Evolutionary conservation across 495 filamentous ascomycete genomes (phyloP), one percentile per base, ranked within the genome.

Genomic region (Penicillium roqueforti): DNA sequence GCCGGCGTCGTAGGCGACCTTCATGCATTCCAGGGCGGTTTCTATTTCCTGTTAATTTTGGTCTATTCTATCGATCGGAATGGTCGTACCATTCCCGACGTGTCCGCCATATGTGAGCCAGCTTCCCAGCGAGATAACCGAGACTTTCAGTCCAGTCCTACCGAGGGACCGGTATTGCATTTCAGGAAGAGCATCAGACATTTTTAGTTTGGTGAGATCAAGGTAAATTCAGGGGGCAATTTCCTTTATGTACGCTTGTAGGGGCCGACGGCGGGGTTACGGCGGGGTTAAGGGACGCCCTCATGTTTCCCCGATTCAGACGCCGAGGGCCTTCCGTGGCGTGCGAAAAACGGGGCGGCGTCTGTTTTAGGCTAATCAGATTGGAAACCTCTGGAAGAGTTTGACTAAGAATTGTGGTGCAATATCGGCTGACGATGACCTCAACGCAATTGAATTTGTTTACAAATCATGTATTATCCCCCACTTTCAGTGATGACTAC

Each of bases 71-170:
- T 9, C 1, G 10, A 48, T 50, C 10, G 8, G 14, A 8, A n/a
- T 23, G 16, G 10, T 38, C 65, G 38, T 76, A 84, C 84, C 83
- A 60, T 83, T 77, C 34, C 85, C 84, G 47, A 90, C 83, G 67
- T 89, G 81, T 28, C 87, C 88, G 46, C 88, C 87, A 53, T 87
- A 90, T 1, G 88, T 92, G 40, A 91, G 80, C 85, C 84, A 88
- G 37, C 85, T 85, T 34, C 87, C 87, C 6, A 91, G 75, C 3
- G 83, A 83, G 52, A 91, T 85, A 14, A 82, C 80, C 2, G 87
- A 91, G 34, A 91, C 85, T 66, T 89, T 83, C 20, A 91, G 74
- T 4, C 87, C 87, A 11, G 87, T 87, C 20, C 81, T 81, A 60
- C 88, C 87, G 9, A 91, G 81, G 70, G 82, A 79, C 50, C 88